phyloP scores from a whole-genome alignment of 352 stramenopile genomes.

The Pythium coloratum region DNA sequence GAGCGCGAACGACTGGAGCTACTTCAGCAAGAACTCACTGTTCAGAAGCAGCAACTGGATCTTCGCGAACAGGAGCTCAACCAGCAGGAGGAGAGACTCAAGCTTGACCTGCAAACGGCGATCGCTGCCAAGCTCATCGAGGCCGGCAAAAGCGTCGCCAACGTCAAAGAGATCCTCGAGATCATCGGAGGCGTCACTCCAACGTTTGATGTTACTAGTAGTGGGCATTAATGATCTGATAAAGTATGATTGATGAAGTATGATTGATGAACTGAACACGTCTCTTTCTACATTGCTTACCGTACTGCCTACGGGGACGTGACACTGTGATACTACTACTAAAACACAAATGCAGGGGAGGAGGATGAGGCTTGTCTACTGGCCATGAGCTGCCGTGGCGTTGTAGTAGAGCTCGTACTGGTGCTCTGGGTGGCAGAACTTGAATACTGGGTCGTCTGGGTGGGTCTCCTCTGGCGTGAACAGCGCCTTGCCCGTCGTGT shows the following conservation, averaged over 20 bases:
- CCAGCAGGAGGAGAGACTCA: slow-evolving; percentile 35
- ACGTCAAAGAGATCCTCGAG: slow-evolving; percentile 28
- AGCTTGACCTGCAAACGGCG: slow-evolving; percentile 23
- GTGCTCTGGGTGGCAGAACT: slow-evolving; percentile 24
- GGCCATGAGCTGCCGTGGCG: neutral
- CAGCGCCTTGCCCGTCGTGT: neutral
- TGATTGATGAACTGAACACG: too few species aligned
- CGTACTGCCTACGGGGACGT: too few species aligned
- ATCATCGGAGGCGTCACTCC: slow-evolving; percentile 4
- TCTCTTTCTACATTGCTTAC: too few species aligned
- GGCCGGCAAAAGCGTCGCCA: slow-evolving; percentile 21
- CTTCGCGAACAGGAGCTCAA: slow-evolving; percentile 42
- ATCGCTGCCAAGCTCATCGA: slow-evolving; percentile 23
- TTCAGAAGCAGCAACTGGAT: slow-evolving; percentile 44
- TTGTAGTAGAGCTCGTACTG: slow-evolving; percentile 29
- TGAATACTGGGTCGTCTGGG: slow-evolving; percentile 15
- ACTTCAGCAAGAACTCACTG: slow-evolving; percentile 24
- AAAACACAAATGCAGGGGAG: too few species aligned
- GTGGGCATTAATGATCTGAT: too few species aligned
- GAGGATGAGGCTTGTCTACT: too few species aligned
- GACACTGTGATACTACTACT: too few species aligned
- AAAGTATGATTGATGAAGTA: too few species aligned
- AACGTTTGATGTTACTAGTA: too few species aligned
- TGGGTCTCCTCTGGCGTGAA: neutral
- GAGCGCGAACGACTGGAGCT: slow-evolving; percentile 45